Evolutionary conservation across 2,329 filamentous ascomycete species (phyloP).

Genomic region (Alternaria solani): DNA sequence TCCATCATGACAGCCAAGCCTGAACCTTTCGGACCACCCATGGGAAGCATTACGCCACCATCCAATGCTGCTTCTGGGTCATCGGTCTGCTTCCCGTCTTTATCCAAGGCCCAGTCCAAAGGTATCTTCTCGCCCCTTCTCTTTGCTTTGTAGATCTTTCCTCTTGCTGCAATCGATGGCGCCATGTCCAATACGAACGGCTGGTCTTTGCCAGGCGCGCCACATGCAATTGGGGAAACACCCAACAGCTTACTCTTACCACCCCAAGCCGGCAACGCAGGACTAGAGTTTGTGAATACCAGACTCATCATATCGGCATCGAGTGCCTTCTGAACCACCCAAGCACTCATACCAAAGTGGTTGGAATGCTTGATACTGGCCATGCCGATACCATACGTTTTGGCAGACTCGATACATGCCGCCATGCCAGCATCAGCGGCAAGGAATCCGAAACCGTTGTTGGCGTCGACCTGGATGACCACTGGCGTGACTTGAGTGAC

Average conservation of each 20-base stretch:
- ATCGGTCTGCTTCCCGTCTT: constrained; percentile 70
- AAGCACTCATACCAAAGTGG: constrained; percentile 85
- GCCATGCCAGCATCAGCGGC: constrained; percentile 72
- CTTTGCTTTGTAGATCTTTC: constrained; percentile 75
- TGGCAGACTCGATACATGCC: constrained; percentile 71
- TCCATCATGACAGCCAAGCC: constrained; percentile 87
- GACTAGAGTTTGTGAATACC: constrained; percentile 69
- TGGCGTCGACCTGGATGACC: constrained; percentile 70
- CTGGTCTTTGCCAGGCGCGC: constrained; percentile 68
- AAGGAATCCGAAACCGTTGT: constrained; percentile 79
- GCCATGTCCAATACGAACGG: constrained; percentile 80
- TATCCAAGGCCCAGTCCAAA: constrained; percentile 76
- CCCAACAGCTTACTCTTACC: constrained; percentile 73
- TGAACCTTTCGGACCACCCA: constrained; percentile 84
- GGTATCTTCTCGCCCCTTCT: constrained; percentile 73
- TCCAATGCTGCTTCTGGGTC: constrained; percentile 75
- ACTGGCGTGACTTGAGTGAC: constrained; percentile 71
- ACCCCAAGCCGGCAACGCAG: constrained; percentile 75
- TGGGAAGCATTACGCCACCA: constrained; percentile 75
- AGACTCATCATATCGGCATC: constrained; percentile 70
- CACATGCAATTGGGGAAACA: constrained; percentile 77
- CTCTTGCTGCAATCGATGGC: constrained; percentile 71
- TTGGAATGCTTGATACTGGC: constrained; percentile 78
- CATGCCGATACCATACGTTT: constrained; percentile 75
- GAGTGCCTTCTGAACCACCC: constrained; percentile 78